These are phyloP conservation scores for Bothriochloa decipiens DNA, from an alignment of 176 grass and related monocot genomes.

Conservation along the genomic window DNA sequence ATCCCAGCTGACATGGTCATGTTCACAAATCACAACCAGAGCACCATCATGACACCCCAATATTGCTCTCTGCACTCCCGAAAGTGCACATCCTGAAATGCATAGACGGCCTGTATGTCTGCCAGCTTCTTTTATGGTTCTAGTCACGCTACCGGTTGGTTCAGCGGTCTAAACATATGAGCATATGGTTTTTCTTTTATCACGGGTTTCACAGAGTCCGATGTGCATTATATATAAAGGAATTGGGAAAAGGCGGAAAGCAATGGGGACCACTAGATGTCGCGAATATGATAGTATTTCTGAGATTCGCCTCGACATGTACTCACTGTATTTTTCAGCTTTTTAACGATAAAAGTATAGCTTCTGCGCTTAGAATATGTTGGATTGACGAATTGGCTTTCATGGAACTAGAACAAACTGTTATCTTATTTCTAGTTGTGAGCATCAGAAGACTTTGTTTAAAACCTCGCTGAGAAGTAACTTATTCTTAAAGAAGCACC, in stretches of 20 bases:
- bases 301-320: neutral
- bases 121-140: neutral
- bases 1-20: constrained; percentile 51
- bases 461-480: neutral
- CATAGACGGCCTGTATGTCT: neutral
- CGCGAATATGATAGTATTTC: neutral
- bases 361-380: accelerated
- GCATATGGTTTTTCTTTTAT: neutral
- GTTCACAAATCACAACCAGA: constrained; percentile 5
- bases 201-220: neutral
- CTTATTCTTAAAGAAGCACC: neutral
- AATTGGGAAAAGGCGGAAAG: neutral
- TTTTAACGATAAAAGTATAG: neutral
- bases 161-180: neutral
- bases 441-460: neutral
- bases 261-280: accelerated
- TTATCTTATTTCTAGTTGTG: neutral
- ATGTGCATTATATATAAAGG: neutral
- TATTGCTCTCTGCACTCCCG: constrained; percentile 31
- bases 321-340: neutral
- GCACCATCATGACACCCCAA: neutral
- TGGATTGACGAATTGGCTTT: neutral
- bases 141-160: too few relatives aligned
- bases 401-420: constrained; percentile 5
- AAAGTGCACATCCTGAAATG: constrained; percentile 8